Conservation (phyloP, 208 protist genomes). For the Trichomonas tenax region DNA sequence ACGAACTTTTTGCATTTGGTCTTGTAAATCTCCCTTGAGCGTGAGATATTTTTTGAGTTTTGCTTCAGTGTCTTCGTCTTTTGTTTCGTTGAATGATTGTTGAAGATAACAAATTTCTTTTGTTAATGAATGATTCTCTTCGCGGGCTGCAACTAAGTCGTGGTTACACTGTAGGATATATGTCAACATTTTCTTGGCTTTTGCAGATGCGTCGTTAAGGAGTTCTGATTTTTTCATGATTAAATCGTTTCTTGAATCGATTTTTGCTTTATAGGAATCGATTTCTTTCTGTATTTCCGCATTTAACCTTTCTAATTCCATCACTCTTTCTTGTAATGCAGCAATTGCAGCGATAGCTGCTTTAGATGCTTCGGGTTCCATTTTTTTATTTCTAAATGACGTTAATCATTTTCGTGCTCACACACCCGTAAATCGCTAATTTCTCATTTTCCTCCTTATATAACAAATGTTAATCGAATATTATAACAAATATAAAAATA, state of each 20-base stretch:
- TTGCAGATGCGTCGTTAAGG: neutral
- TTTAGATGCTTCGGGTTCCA: neutral
- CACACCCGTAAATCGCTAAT: too few species aligned
- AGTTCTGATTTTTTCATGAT: neutral
- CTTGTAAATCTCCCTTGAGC: neutral
- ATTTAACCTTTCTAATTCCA: neutral
- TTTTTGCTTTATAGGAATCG: neutral
- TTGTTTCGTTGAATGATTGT: neutral
- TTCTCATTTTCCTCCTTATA: too few species aligned
- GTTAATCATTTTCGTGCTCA: too few species aligned
- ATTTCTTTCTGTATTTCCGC: neutral
- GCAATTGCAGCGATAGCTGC: neutral
- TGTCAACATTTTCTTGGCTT: neutral
- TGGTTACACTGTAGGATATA: neutral
- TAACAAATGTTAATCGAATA: neutral
- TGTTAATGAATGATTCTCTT: neutral
- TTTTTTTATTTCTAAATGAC: too few species aligned
- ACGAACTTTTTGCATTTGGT: neutral
- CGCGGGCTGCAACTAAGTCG: neutral
- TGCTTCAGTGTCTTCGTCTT: neutral
- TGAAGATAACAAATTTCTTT: neutral
- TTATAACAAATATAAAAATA: neutral
- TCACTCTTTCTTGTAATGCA: neutral
- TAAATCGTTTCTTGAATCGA: neutral
- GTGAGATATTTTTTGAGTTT: neutral